Evolutionary conservation across 177 flowering plant genomes (phyloP).

Genomic region (Vitis hybrid): DNA sequence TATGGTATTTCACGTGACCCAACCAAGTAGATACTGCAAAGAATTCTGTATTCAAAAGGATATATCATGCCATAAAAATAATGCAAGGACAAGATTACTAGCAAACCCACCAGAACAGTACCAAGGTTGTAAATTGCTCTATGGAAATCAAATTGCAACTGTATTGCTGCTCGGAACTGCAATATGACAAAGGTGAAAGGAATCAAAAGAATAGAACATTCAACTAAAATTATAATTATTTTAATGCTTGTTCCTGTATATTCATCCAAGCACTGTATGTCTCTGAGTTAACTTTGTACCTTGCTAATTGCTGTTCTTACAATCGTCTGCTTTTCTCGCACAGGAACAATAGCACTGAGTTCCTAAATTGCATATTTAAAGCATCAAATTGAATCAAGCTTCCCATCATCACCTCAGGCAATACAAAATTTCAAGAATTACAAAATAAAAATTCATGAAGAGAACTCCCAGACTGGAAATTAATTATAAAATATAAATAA

Average conservation of each 20-base stretch:
- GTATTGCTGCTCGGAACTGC: constrained; percentile 96
- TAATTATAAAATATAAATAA: background rate
- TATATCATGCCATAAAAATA: constrained; percentile 1
- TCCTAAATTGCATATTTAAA: constrained; percentile 52
- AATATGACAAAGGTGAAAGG: constrained; percentile 15
- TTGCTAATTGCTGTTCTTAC: constrained; percentile 91
- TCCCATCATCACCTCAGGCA: background rate
- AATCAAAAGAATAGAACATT: constrained; percentile 6
- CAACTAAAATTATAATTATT: background rate
- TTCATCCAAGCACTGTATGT: constrained; percentile 13
- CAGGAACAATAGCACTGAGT: constrained; percentile 95
- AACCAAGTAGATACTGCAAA: background rate
- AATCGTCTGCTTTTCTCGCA: constrained; percentile 85
- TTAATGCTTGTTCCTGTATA: constrained; percentile 12
- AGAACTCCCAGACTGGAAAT: background rate
- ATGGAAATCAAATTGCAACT: constrained; percentile 95
- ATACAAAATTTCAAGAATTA: background rate
- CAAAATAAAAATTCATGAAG: background rate
- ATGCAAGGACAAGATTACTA: constrained; percentile 2
- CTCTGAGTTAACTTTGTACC: constrained; percentile 45
- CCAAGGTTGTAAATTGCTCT: constrained; percentile 99
- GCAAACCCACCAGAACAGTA: constrained; percentile 85
- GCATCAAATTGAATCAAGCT: background rate
- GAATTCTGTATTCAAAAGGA: background rate
- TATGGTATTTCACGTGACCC: background rate